phyloP scores from a whole-genome alignment of 176 grass and related monocot species.

The Aegilops speltoides region DNA sequence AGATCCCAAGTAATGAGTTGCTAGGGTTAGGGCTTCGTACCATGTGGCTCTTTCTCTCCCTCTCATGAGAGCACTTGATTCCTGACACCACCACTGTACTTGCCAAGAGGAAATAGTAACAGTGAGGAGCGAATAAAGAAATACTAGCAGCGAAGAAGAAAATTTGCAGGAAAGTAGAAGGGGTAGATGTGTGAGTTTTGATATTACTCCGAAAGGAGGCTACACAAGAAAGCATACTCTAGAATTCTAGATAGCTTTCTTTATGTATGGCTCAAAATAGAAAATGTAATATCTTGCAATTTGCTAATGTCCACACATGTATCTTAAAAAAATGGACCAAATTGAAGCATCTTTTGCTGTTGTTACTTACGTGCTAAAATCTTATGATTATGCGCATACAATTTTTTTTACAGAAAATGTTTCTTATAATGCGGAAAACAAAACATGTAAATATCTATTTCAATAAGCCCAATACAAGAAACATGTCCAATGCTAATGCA shows the following conservation, averaged over 20 bases:
- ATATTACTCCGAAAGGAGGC: constrained; percentile 12
- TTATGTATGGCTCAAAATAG: background rate
- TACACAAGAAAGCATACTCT: background rate
- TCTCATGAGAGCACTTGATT: constrained; percentile 25
- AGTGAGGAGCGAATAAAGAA: background rate
- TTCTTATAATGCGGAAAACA: background rate
- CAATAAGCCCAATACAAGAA: background rate
- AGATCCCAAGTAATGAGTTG: constrained; percentile 17
- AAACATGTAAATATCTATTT: background rate
- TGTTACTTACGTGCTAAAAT: background rate
- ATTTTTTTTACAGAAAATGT: no score
- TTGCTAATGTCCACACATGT: background rate
- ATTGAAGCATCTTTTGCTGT: background rate
- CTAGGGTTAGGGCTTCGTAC: constrained; percentile 40
- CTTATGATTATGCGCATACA: background rate
- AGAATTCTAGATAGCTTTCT: background rate
- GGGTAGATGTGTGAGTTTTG: background rate
- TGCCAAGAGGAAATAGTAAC: background rate
- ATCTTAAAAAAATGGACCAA: background rate
- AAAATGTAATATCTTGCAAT: background rate
- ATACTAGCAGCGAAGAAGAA: background rate
- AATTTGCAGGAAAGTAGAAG: background rate
- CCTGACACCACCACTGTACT: constrained; percentile 42
- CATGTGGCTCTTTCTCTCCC: constrained; percentile 13
- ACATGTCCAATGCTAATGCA: background rate